These are phyloP conservation scores for Gossypium turneri DNA, from an alignment of 345 rosid species.

Conservation along the genomic window DNA sequence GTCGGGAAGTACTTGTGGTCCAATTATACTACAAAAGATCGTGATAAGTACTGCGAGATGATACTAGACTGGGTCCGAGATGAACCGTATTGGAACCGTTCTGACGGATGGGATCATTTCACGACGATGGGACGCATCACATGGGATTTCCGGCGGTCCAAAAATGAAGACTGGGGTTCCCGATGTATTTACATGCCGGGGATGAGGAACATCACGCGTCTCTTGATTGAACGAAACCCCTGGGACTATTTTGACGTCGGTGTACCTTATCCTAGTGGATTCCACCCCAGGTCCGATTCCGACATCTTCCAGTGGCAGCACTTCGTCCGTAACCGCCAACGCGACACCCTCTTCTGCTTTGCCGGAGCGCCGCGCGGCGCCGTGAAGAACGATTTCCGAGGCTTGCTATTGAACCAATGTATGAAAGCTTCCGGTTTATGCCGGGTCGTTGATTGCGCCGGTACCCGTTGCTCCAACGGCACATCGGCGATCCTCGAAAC, in stretches of 20 bases:
- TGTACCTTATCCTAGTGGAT: slow-evolving; percentile 93
- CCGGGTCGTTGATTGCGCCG: slow-evolving; percentile 60
- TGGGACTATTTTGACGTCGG: slow-evolving; percentile 98
- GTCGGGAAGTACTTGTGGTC: slow-evolving; percentile 78
- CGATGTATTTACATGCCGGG: slow-evolving; percentile 71
- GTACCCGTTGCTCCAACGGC: slow-evolving; percentile 61
- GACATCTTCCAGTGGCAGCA: slow-evolving; percentile 78
- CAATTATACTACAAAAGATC: slow-evolving; percentile 47
- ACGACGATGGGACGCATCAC: slow-evolving; percentile 91
- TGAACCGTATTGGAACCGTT: slow-evolving; percentile 59
- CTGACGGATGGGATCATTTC: slow-evolving; percentile 93
- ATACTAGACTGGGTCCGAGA: slow-evolving; percentile 59
- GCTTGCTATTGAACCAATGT: slow-evolving; percentile 58
- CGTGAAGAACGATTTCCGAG: slow-evolving; percentile 72
- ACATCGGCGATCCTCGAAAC: slow-evolving; percentile 68
- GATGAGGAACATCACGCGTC: slow-evolving; percentile 93
- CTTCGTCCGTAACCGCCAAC: slow-evolving; percentile 49
- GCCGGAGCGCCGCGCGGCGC: slow-evolving; percentile 74
- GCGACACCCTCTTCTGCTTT: slow-evolving; percentile 71
- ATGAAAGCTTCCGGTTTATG: slow-evolving; percentile 47
- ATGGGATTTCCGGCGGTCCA: slow-evolving; percentile 92
- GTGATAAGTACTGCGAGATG: slow-evolving; percentile 67
- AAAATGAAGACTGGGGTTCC: slow-evolving; percentile 82
- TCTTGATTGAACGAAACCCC: slow-evolving; percentile 82
- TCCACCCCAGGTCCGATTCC: slow-evolving; percentile 77